Evolutionary conservation across 495 filamentous ascomycete species (phyloP), one percentile per base, ranked within the genome.

Genomic region (Bacidia gigantensis): DNA sequence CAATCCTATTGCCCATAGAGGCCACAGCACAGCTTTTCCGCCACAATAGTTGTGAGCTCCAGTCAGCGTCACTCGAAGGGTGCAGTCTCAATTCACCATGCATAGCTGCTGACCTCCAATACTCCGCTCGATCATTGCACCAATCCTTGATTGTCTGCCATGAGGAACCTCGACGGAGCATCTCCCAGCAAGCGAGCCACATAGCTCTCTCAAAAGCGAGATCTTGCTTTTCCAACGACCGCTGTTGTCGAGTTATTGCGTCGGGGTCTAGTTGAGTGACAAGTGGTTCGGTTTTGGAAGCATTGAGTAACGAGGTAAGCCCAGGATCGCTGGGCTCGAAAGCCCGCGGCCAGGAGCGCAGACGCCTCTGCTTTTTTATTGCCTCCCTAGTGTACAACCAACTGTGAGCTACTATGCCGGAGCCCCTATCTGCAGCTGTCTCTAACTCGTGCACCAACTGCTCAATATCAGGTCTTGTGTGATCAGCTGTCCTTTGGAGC

Each of bases 231-330:
- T 90, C 82, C 24, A 97, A 66, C 35, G 69, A 73, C 26, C 81
- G 77, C 25, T 72, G 72, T 66, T 97, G 89, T 46, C 92, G 79
- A 35, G 79, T 80, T 12, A 81, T 72, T 3, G 89, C 86, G 74
- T 99, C 92, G 3, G 93, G 93, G 56, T 99, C 92, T 22, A 99
- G 72, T 60, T 95, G 86, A n/a, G 87, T 93, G 42, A 96, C 74
- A 2, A 95, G 60, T 3, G 77, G 62, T 62, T 79, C 75, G 38
- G 80, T 79, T 26, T 73, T 70, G 24, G 80, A 77, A 2, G 74
- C 68, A 45, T 69, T 76, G 39, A 77, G 63, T 50, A 80, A 72
- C 26, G 75, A 72, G 50, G 73, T 71, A 35, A 81, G 71, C 43
- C 70, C 73, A 35, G 76, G 68, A 42, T 68, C 66, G 52, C 74